Percentiles rank a stretch among this genome's conserved stretches.
Evolutionary conservation across 2,329 filamentous ascomycete genomes (phyloP).

Genomic region (Cadophora sp.): DNA sequence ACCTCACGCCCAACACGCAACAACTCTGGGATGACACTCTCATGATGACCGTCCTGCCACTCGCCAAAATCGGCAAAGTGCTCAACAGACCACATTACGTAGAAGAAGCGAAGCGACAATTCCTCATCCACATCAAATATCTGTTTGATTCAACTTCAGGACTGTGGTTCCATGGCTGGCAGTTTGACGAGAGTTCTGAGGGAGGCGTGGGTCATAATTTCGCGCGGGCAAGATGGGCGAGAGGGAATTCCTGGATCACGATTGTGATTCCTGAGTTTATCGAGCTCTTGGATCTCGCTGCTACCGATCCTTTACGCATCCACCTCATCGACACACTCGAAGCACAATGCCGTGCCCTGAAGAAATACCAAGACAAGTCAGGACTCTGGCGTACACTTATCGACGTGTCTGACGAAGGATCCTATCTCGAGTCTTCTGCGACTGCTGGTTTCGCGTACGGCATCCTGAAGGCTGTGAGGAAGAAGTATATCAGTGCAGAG

Average conservation of each 20-base stretch:
- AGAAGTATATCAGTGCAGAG: slow-evolving; percentile 69
- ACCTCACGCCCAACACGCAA: slow-evolving; percentile 71
- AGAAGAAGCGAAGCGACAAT: slow-evolving; percentile 79
- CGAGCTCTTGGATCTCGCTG: slow-evolving; percentile 69
- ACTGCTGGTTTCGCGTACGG: slow-evolving; percentile 84
- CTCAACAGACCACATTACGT: slow-evolving; percentile 75
- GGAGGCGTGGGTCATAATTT: slow-evolving; percentile 61
- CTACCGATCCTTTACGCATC: slow-evolving; percentile 57
- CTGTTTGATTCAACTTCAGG: slow-evolving; percentile 75
- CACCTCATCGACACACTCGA: slow-evolving; percentile 68
- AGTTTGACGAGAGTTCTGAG: slow-evolving; percentile 61
- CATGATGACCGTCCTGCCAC: slow-evolving; percentile 86
- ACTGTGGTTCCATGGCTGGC: slow-evolving; percentile 82
- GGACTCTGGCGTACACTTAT: slow-evolving; percentile 80
- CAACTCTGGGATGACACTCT: slow-evolving; percentile 87
- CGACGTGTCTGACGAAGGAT: slow-evolving; percentile 71
- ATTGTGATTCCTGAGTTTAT: slow-evolving; percentile 84
- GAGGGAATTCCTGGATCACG: slow-evolving; percentile 76
- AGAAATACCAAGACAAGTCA: slow-evolving; percentile 62
- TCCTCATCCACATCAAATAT: slow-evolving; percentile 80
- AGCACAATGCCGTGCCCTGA: slow-evolving; percentile 72
- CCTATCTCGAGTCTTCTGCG: slow-evolving; percentile 78
- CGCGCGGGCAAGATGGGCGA: slow-evolving; percentile 62
- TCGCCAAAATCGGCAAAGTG: slow-evolving; percentile 74
- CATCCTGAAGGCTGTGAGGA: slow-evolving; percentile 75